Conservation (phyloP, 2,329 filamentous ascomycete genomes). For the Stachybotrys chartarum region DNA sequence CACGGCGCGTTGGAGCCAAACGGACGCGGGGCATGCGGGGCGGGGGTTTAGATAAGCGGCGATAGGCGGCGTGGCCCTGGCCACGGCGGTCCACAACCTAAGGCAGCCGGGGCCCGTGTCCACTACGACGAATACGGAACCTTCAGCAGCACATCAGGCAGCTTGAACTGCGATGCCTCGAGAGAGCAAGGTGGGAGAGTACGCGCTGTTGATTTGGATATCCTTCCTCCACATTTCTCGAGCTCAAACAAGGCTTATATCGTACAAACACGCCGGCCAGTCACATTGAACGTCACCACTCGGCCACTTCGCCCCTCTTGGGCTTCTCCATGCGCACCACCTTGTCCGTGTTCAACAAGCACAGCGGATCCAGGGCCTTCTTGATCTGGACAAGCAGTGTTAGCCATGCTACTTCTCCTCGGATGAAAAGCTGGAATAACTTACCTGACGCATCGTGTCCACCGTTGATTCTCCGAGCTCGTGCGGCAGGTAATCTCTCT, state of each 20-base stretch:
- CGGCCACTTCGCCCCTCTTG: constrained; percentile 32
- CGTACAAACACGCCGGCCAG: background rate
- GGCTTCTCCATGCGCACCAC: constrained; percentile 52
- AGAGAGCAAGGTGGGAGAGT: no score
- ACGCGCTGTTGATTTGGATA: no score
- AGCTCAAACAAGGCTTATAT: background rate
- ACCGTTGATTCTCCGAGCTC: constrained; percentile 70
- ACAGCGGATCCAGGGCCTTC: constrained; percentile 70
- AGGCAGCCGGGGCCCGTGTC: no score
- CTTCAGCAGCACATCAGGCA: no score
- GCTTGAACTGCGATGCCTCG: no score
- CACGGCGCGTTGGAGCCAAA: no score
- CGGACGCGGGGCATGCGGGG: no score
- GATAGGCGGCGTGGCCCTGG: no score
- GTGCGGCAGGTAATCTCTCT: constrained; percentile 74
- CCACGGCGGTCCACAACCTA: no score
- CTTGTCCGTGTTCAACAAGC: constrained; percentile 63
- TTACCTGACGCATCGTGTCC: constrained; percentile 73
- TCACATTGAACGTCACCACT: constrained; percentile 25
- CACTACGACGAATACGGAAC: no score
- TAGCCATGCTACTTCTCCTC: background rate
- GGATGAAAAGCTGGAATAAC: constrained; percentile 12
- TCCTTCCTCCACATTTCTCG: no score
- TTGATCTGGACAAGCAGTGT: constrained; percentile 51
- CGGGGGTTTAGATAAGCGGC: no score